phyloP scores from a whole-genome alignment of 306 rosid genomes.

The Calophaca sinica region DNA sequence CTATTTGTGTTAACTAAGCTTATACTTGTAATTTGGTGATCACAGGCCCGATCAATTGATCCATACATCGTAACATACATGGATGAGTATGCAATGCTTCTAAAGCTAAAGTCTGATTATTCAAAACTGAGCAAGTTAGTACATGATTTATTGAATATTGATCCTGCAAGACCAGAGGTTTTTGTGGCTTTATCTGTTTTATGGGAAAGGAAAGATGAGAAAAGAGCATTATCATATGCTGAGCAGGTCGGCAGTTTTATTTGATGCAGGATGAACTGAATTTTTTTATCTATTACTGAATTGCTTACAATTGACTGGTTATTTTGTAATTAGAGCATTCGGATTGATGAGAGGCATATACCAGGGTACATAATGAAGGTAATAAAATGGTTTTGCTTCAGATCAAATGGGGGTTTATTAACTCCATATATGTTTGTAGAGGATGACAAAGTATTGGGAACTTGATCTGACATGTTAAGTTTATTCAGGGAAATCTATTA shows the following conservation, averaged over 20 bases:
- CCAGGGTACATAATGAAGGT: conserved; percentile 97
- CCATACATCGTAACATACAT: conserved; percentile 86
- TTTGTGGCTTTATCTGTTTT: conserved; percentile 92
- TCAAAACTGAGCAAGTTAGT: conserved; percentile 89
- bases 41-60: conserved; percentile 90
- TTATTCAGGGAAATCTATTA: conserved; percentile 78
- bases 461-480: conserved; percentile 22
- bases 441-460: conserved; percentile 21
- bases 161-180: conserved; percentile 96
- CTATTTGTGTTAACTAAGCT: conserved; percentile 17
- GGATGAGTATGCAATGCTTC: conserved; percentile 99
- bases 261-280: conserved; percentile 37
- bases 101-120: conserved; percentile 86
- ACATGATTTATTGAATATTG: conserved; percentile 84
- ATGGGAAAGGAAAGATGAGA: conserved; percentile 95
- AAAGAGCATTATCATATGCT: conserved; percentile 89
- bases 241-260: conserved; percentile 74
- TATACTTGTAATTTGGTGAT: conserved; percentile 47
- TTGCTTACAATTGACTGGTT: conserved; percentile 48
- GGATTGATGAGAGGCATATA: conserved; percentile 91
- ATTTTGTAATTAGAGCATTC: conserved; percentile 74
- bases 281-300: conserved; percentile 35
- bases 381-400: conserved; percentile 40
- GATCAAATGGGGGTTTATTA: conserved; percentile 27
- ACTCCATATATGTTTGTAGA: conserved; percentile 22